Conservation (phyloP, 140 eudicot genomes). For the Bidens hawaiensis region DNA sequence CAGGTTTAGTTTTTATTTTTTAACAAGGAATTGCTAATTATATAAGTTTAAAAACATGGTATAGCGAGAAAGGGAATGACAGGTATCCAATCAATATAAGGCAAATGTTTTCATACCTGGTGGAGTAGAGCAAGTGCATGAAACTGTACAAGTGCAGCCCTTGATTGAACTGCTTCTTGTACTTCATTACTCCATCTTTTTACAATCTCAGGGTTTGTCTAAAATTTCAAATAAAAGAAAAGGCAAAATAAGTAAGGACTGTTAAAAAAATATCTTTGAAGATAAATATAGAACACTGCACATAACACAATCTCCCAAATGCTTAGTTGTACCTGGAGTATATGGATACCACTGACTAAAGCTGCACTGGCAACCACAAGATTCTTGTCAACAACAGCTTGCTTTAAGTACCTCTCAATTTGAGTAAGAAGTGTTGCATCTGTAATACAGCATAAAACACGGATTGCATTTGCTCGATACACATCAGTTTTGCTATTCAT, state of each 20-base stretch:
- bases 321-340: conserved; percentile 61
- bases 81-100: conserved; percentile 1
- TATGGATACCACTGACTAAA: conserved; percentile 93
- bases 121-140: no score
- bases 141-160: conserved; percentile 90
- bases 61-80: not conserved
- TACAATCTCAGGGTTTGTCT: conserved; percentile 83
- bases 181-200: conserved; percentile 96
- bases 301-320: conserved; percentile 1
- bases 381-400: conserved; percentile 94
- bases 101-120: conserved; percentile 6
- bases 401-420: conserved; percentile 93
- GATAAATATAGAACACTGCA: not conserved
- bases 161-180: conserved; percentile 88
- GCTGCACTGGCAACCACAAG: conserved; percentile 99
- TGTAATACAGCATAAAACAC: conserved; percentile 86
- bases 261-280: not conserved
- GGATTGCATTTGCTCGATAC: conserved; percentile 95
- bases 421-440: conserved; percentile 94
- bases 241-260: not conserved
- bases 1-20: no score
- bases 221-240: conserved; percentile 14
- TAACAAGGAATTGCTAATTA: not conserved
- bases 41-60: not conserved
- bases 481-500: conserved; percentile 97